These are phyloP conservation scores for Linnemannia exigua DNA, from an alignment of 192 early-diverging fungal species.

Conservation along the genomic window DNA sequence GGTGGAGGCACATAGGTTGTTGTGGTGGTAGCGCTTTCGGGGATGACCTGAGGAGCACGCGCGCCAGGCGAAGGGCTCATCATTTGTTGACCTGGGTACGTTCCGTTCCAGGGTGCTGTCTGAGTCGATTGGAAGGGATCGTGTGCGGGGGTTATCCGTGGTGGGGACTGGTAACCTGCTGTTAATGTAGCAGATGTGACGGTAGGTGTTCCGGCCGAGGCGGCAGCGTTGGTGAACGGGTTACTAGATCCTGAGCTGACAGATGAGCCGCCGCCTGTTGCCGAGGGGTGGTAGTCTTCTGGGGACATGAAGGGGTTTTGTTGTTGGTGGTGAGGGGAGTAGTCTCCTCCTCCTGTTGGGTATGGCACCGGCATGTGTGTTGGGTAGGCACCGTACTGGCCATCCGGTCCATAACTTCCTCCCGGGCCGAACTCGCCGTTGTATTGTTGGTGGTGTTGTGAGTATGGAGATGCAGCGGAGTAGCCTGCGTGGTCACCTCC, in stretches of 20 bases:
- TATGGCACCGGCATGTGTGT: not conserved
- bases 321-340: not conserved
- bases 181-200: not conserved
- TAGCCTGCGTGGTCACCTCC: not conserved
- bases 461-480: not conserved
- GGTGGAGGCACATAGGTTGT: constrained; percentile 22
- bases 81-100: not conserved
- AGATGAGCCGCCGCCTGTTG: constrained; percentile 8
- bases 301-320: constrained; percentile 38
- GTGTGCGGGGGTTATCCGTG: not conserved
- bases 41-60: constrained; percentile 33
- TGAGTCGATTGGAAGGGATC: constrained; percentile 16
- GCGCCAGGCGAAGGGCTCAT: constrained; percentile 28
- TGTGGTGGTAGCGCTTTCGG: constrained; percentile 3
- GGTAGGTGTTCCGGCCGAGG: not conserved
- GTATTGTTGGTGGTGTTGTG: not conserved
- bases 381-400: not conserved
- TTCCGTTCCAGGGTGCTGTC: not conserved
- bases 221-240: constrained; percentile 17
- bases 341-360: not conserved
- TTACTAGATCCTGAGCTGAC: constrained; percentile 1
- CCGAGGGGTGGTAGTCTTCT: constrained; percentile 13
- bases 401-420: not conserved
- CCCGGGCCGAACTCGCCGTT: not conserved
- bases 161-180: not conserved